Evolutionary conservation across 805 yeast genomes (phyloP).

Genomic region (Priceomyces medius): DNA sequence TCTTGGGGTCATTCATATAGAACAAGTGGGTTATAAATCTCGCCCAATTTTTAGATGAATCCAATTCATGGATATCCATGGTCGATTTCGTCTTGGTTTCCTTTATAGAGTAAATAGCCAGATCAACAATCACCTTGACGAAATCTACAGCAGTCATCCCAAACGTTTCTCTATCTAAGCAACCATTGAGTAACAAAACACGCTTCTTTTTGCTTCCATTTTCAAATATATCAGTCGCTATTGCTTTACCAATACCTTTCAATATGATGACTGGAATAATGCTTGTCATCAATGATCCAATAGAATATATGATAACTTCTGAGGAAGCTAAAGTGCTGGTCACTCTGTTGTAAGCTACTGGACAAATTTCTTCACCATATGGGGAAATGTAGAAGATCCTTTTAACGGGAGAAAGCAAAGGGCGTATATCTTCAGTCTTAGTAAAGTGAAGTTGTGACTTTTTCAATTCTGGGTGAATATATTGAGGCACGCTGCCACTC

Average conservation of each 20-base stretch:
- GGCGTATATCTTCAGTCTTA: conserved; percentile 52
- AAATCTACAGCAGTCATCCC: conserved; percentile 63
- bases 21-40: conserved; percentile 63
- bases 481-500: conserved; percentile 65
- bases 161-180: conserved; percentile 74
- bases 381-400: conserved; percentile 80
- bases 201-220: conserved; percentile 34
- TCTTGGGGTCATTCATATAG: conserved; percentile 50
- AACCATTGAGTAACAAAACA: conserved; percentile 70
- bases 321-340: conserved; percentile 48
- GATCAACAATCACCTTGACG: conserved; percentile 52
- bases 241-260: conserved; percentile 69
- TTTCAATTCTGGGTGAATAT: conserved; percentile 75
- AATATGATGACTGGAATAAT: conserved; percentile 74
- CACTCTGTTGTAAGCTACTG: conserved; percentile 66
- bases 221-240: conserved; percentile 26
- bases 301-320: conserved; percentile 66
- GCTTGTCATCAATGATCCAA: conserved; percentile 89
- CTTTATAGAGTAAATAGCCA: conserved; percentile 52
- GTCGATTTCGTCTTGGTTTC: conserved; percentile 14
- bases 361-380: conserved; percentile 82
- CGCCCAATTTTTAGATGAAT: conserved; percentile 30
- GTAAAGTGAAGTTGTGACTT: conserved; percentile 73
- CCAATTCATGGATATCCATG: conserved; percentile 8
- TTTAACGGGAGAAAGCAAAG: conserved; percentile 71